Evolutionary conservation across 257 asterid genomes (phyloP).

Genomic region (Solanum virginianum): DNA sequence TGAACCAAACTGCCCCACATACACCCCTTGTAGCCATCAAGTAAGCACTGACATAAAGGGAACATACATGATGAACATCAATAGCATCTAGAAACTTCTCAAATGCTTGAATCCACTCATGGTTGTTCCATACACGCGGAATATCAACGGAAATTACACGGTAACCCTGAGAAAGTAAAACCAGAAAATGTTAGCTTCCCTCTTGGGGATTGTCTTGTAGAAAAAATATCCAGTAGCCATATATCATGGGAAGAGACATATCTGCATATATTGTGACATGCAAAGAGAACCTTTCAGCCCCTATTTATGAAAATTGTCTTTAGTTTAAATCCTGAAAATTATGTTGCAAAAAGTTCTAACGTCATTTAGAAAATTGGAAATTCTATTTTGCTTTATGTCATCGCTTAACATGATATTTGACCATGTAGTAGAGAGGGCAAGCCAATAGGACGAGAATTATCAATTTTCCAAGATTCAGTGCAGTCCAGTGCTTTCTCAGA

Average conservation of each 20-base stretch:
- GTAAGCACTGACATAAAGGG: not conserved
- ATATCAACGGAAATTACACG: slow-evolving; percentile 93
- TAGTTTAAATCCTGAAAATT: not conserved
- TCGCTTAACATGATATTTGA: not conserved
- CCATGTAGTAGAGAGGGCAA: not conserved
- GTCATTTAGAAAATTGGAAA: not conserved
- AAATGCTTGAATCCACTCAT: slow-evolving; percentile 92
- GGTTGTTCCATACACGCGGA: slow-evolving; percentile 88
- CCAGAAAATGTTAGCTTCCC: not conserved
- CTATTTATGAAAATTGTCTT: not conserved
- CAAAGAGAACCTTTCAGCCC: not conserved
- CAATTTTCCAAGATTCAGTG: not conserved
- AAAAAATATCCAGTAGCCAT: not conserved
- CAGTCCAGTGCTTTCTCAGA: not conserved
- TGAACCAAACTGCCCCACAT: not conserved
- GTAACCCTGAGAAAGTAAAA: slow-evolving; percentile 58
- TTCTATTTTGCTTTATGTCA: not conserved
- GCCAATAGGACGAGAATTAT: not conserved
- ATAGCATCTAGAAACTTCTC: slow-evolving; percentile 95
- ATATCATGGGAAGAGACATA: not conserved
- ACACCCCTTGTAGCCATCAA: not conserved
- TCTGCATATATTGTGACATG: not conserved
- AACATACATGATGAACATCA: slow-evolving; percentile 94
- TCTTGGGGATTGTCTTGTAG: not conserved
- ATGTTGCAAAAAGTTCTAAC: not conserved